Evolutionary conservation across 345 rosid species (phyloP).

Genomic region (Durio zibethinus): DNA sequence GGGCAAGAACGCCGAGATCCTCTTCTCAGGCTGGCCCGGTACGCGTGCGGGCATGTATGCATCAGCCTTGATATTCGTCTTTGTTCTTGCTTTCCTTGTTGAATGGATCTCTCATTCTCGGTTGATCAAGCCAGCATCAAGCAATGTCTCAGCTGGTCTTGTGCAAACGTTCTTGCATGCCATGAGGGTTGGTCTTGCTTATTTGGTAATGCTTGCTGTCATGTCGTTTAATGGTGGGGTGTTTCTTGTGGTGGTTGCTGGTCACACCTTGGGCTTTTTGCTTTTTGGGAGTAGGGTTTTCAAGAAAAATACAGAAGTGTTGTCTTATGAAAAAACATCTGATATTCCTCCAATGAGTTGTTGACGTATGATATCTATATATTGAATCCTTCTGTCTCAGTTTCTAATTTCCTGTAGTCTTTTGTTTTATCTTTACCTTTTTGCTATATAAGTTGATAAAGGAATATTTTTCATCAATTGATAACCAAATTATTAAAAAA

Average conservation of each 20-base stretch:
- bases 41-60: slow-evolving; percentile 31
- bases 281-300: slow-evolving; percentile 35
- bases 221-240: slow-evolving; percentile 52
- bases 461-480: not conserved
- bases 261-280: slow-evolving; percentile 41
- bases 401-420: not conserved
- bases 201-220: slow-evolving; percentile 46
- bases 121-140: slow-evolving; percentile 15
- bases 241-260: slow-evolving; percentile 35
- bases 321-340: not conserved
- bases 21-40: slow-evolving; percentile 47
- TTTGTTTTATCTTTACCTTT: too few relatives aligned
- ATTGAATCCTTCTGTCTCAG: not conserved
- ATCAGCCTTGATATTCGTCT: slow-evolving; percentile 32
- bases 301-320: not conserved
- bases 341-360: slow-evolving; percentile 30
- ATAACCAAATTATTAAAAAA: not conserved
- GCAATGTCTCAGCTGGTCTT: slow-evolving; percentile 16
- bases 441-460: not conserved
- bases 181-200: slow-evolving; percentile 32
- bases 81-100: slow-evolving; percentile 22
- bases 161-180: slow-evolving; percentile 28
- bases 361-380: not conserved
- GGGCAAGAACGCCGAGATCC: slow-evolving; percentile 33
- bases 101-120: slow-evolving; percentile 35